Conservation (phyloP, 768 basidiomycete genomes). For the Krasilnikovozyma curviuscula region DNA sequence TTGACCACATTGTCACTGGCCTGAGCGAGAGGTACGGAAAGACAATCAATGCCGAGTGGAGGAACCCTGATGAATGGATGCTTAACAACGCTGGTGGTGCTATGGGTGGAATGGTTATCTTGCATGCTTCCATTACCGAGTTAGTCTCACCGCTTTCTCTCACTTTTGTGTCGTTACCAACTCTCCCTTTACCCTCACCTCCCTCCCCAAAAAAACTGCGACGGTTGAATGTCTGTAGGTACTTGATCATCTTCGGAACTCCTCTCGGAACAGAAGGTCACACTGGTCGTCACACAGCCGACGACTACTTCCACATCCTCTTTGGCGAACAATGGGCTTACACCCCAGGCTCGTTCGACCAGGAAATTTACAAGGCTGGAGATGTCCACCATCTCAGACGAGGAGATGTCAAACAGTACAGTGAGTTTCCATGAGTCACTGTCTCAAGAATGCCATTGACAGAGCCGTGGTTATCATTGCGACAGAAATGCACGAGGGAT, state of each 20-base stretch:
- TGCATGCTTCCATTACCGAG: conserved; percentile 91
- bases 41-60: conserved; percentile 23
- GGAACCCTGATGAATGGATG: conserved; percentile 55
- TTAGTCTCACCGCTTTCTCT: conserved; percentile 45
- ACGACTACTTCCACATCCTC: conserved; percentile 95
- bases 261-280: conserved; percentile 96
- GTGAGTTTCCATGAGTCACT: not conserved
- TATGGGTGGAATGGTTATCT: conserved; percentile 89
- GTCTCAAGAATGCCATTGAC: not conserved
- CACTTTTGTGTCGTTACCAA: not conserved
- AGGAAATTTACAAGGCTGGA: conserved; percentile 69
- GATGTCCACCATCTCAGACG: conserved; percentile 65
- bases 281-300: conserved; percentile 77
- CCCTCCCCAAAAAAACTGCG: no score
- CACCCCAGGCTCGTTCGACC: conserved; percentile 53
- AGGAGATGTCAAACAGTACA: conserved; percentile 84
- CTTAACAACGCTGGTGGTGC: conserved; percentile 95
- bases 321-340: conserved; percentile 92
- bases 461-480: not conserved
- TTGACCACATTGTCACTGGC: conserved; percentile 60
- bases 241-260: conserved; percentile 60
- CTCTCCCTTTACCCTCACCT: not conserved
- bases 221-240: conserved; percentile 9
- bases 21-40: conserved; percentile 49
- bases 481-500: conserved; percentile 69